phyloP scores from a whole-genome alignment of 306 rosid genomes.

The Macrotyloma uniflorum region DNA sequence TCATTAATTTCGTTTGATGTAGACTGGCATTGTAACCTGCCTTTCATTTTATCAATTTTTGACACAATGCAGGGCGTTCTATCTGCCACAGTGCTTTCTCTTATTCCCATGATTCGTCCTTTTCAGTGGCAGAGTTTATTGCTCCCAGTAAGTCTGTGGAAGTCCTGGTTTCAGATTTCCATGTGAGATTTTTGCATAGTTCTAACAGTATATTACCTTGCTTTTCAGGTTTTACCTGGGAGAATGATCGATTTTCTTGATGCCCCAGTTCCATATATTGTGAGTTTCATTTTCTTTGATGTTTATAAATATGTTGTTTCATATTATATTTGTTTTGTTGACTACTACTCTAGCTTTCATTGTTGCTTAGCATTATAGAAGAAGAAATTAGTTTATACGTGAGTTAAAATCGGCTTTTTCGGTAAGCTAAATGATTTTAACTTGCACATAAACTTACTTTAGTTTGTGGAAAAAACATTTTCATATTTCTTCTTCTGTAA shows the following conservation, averaged over 20 bases:
- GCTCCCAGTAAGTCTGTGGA: conserved; percentile 78
- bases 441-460: no score
- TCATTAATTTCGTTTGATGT: conserved; percentile 15
- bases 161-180: conserved; percentile 24
- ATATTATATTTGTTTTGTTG: conserved; percentile 13
- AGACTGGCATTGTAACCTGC: not conserved
- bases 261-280: conserved; percentile 97
- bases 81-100: conserved; percentile 73
- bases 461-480: no score
- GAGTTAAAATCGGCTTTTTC: not conserved
- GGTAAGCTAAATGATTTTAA: no score
- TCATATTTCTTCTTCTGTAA: no score
- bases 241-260: conserved; percentile 90
- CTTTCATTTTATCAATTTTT: conserved; percentile 43
- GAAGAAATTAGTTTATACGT: not conserved
- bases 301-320: conserved; percentile 10
- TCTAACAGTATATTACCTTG: conserved; percentile 38
- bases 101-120: conserved; percentile 91
- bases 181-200: not conserved
- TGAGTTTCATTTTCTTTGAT: conserved; percentile 51
- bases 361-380: not conserved
- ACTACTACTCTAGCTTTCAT: not conserved
- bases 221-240: conserved; percentile 80
- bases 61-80: conserved; percentile 81
- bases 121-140: conserved; percentile 97